These are phyloP conservation scores for Pouteria glomerata DNA, from an alignment of 148 eudicot species.

Conservation along the genomic window DNA sequence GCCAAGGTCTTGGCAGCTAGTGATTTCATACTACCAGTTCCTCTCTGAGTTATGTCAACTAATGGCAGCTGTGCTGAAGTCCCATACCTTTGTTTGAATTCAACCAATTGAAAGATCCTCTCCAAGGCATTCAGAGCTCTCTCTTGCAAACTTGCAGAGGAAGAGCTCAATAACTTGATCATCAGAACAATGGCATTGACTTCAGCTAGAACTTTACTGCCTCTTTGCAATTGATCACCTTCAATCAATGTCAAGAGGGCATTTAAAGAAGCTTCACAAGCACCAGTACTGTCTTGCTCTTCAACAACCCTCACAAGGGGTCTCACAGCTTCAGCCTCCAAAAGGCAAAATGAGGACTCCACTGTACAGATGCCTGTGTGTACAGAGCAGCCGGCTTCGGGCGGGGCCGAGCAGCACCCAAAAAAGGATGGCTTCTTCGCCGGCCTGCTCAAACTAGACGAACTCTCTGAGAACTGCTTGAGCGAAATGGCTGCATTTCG, in stretches of 20 bases:
- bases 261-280: slow-evolving; percentile 27
- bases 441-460: slow-evolving; percentile 16
- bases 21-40: slow-evolving; percentile 20
- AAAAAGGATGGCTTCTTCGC: neutral
- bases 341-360: slow-evolving; percentile 25
- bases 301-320: slow-evolving; percentile 20
- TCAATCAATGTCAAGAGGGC: slow-evolving; percentile 28
- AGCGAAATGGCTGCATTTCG: slow-evolving; percentile 20
- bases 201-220: slow-evolving; percentile 22
- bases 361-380: slow-evolving; percentile 19
- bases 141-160: slow-evolving; percentile 16
- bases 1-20: slow-evolving; percentile 26
- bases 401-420: slow-evolving; percentile 8
- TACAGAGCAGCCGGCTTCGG: slow-evolving; percentile 6
- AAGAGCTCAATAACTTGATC: slow-evolving; percentile 17
- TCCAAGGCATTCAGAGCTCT: slow-evolving; percentile 22
- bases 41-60: slow-evolving; percentile 31
- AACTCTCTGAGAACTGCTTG: slow-evolving; percentile 25
- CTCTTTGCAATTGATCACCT: slow-evolving; percentile 17
- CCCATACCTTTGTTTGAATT: slow-evolving; percentile 19
- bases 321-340: slow-evolving; percentile 19
- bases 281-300: slow-evolving; percentile 2
- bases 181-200: slow-evolving; percentile 14
- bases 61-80: slow-evolving; percentile 22
- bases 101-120: slow-evolving; percentile 20